phyloP scores from a whole-genome alignment of 169 alveolate genomes.

The Cryptosporidium viatorum region DNA sequence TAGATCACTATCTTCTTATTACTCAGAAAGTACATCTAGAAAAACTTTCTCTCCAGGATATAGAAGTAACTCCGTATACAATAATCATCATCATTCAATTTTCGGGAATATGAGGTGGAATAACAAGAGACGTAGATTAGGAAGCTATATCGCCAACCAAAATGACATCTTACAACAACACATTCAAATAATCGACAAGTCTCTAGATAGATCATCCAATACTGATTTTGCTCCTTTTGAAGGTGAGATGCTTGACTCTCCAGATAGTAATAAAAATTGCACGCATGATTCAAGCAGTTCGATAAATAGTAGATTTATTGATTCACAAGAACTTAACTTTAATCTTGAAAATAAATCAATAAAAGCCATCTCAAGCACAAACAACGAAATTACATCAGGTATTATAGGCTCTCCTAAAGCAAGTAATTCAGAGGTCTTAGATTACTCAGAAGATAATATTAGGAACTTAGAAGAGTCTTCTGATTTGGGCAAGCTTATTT shows the following conservation, averaged over 20 bases:
- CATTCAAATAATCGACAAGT: slow-evolving; percentile 54
- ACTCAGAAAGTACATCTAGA: slow-evolving; percentile 1
- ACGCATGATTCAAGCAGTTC: neutral
- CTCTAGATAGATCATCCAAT: slow-evolving; percentile 33
- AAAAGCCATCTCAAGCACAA: neutral
- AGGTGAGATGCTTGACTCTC: neutral
- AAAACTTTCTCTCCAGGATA: slow-evolving; percentile 9
- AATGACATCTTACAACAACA: slow-evolving; percentile 64
- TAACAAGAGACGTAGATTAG: slow-evolving; percentile 51
- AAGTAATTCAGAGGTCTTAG: neutral
- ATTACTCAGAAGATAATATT: neutral
- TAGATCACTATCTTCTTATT: slow-evolving; percentile 63
- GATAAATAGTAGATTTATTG: neutral
- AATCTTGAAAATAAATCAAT: neutral
- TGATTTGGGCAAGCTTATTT: neutral
- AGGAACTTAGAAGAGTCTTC: neutral
- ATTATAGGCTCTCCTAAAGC: neutral
- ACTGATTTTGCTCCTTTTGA: neutral
- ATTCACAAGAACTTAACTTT: neutral
- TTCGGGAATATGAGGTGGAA: neutral
- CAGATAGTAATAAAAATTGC: neutral
- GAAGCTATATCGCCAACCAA: slow-evolving; percentile 25
- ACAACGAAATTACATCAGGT: neutral
- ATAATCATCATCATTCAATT: neutral
- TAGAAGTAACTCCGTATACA: slow-evolving; percentile 54